Base-by-base conservation (phyloP, 164 flowering plant species). In the Nelumbo lutea region DNA sequence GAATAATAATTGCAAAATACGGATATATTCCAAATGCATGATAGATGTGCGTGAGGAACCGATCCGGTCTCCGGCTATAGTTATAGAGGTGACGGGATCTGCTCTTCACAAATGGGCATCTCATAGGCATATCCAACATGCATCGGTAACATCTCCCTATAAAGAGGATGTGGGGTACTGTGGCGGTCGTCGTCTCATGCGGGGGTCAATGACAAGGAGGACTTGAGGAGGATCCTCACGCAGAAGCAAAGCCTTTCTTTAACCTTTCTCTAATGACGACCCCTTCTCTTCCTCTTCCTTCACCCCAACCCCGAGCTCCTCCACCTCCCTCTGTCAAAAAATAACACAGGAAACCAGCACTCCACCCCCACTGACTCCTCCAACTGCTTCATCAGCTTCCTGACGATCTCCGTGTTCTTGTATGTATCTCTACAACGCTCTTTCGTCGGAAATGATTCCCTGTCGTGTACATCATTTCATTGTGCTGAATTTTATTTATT, bases 331-430 rank as follows among this genome's bases (percentile, higher is more conserved):
- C 72, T 42, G 13, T 56, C 68, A 55, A 44, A 55, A 45, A 63
- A 70, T 15, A 62, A 44, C 45, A 59, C 70, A 52, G 62, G 69
- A 27, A 56, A 73, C 52, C 45, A 42, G 55, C 70, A 67, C 14
- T 10, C 69, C 52, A 39, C 65, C 5, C 27, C 50, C n/a, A 9
- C 47, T n/a, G 51, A 38, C 4, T 38, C 46, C 65, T 41, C 27
- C 70, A 42, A 59, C n/a, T 47, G 68, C 46, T 3, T 62, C 60
- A 42, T 39, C 62, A 75, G 76, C 61, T 83, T 81, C 80, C 86
- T n/a, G 78, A 78, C 69, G 76, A 77, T 4, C 79, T 85, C 68
- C 80, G 74, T 64, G 72, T 85, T 50, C 88, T 85, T 38, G 88
- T 85, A 66, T 2, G 78, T 52, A n/a, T 6, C 27, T 52, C 5